These are phyloP conservation scores for Penicillium sp. DNA, from an alignment of 2,329 filamentous ascomycete species.

Conservation along the genomic window DNA sequence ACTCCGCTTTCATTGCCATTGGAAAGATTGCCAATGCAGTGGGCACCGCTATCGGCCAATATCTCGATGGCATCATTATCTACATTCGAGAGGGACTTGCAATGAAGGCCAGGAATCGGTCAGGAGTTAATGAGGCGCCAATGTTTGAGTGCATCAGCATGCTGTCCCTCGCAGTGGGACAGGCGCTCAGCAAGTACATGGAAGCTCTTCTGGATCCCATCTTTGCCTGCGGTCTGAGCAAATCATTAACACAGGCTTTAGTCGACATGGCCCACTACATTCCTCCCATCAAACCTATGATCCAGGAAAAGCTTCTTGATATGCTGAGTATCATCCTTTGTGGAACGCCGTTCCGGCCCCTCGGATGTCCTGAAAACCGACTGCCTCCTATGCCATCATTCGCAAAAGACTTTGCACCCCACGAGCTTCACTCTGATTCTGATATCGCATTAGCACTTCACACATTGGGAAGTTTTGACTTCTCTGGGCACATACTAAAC, in stretches of 20 bases:
- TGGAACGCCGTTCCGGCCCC: slow-evolving; percentile 84
- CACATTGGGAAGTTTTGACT: slow-evolving; percentile 97
- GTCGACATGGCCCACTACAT: slow-evolving; percentile 99
- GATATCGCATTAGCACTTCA: slow-evolving; percentile 93
- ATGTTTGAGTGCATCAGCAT: slow-evolving; percentile 98
- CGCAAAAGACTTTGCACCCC: slow-evolving; percentile 80
- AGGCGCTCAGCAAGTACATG: slow-evolving; percentile 98
- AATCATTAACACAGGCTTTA: slow-evolving; percentile 89
- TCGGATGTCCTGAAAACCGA: slow-evolving; percentile 89
- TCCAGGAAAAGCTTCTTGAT: slow-evolving; percentile 90
- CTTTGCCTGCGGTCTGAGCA: slow-evolving; percentile 91
- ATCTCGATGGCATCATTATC: slow-evolving; percentile 88
- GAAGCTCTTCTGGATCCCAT: slow-evolving; percentile 92
- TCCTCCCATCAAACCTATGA: slow-evolving; percentile 85
- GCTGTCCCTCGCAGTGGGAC: slow-evolving; percentile 89
- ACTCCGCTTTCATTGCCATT: slow-evolving; percentile 92
- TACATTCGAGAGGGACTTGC: slow-evolving; percentile 91
- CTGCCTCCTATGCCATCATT: slow-evolving; percentile 78
- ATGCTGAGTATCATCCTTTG: slow-evolving; percentile 94
- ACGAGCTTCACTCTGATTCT: slow-evolving; percentile 76
- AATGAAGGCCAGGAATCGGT: slow-evolving; percentile 67
- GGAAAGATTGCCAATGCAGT: slow-evolving; percentile 96
- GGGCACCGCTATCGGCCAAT: slow-evolving; percentile 90
- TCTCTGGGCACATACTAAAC: slow-evolving; percentile 84
- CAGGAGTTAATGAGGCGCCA: slow-evolving; percentile 62